Percentiles rank a stretch among this genome's conserved stretches.
These are phyloP conservation scores for Nepenthes gracilis DNA, from an alignment of 148 eudicot genomes.

Conservation along the genomic window DNA sequence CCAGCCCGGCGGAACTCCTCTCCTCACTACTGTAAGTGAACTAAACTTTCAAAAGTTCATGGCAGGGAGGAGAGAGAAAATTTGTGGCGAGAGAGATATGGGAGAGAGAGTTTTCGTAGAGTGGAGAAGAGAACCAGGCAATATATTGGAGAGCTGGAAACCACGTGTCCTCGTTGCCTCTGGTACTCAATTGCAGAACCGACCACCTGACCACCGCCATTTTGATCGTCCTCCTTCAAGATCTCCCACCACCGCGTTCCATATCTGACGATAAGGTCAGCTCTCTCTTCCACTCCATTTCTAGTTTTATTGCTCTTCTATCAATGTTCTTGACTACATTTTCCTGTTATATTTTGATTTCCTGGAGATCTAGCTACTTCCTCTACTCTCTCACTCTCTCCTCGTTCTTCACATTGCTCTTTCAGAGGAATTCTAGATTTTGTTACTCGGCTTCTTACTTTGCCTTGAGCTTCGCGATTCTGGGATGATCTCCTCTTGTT, in stretches of 20 bases:
- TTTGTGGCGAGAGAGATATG: no score
- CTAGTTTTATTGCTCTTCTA: background rate
- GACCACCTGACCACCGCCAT: constrained; percentile 25
- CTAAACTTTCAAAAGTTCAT: no score
- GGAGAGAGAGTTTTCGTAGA: no score
- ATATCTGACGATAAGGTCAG: constrained; percentile 40
- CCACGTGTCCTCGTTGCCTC: constrained; percentile 46
- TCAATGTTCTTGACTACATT: background rate
- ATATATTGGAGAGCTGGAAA: constrained; percentile 1
- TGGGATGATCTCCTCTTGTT: background rate
- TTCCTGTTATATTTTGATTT: background rate
- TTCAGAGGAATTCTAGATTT: background rate
- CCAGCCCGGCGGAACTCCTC: no score
- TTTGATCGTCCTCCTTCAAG: constrained; percentile 11
- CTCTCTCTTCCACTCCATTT: background rate
- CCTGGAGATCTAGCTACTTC: background rate
- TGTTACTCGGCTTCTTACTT: background rate
- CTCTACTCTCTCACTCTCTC: constrained; percentile 6
- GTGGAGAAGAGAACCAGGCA: background rate
- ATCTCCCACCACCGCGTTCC: constrained; percentile 4
- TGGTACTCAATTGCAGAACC: constrained; percentile 24
- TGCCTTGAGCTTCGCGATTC: background rate
- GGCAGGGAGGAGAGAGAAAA: no score
- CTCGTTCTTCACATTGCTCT: background rate
- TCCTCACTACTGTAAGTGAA: no score